Percentiles rank a stretch among this genome's conserved stretches.
These are phyloP conservation scores for Fusarium tuaranense DNA, from an alignment of 2,329 filamentous ascomycete genomes.

Conservation along the genomic window DNA sequence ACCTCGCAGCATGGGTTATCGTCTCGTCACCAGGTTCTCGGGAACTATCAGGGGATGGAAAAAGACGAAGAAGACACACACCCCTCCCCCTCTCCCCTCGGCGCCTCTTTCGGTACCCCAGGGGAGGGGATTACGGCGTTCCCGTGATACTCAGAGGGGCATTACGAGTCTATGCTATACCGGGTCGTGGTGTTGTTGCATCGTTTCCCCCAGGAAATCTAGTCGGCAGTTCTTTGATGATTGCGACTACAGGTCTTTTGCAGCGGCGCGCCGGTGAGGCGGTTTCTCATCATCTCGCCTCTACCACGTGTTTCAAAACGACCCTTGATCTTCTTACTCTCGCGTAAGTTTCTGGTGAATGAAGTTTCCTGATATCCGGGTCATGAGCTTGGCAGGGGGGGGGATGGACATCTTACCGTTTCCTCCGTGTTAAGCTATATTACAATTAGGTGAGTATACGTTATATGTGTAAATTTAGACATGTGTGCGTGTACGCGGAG, in stretches of 20 bases:
- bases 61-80: background rate
- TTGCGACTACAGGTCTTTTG: slow-evolving; percentile 5
- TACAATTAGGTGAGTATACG: background rate
- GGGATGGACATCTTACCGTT: background rate
- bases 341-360: background rate
- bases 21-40: slow-evolving; percentile 36
- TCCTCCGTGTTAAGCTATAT: background rate
- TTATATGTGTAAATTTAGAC: background rate
- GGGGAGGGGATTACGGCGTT: slow-evolving; percentile 5
- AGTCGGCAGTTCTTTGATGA: slow-evolving; percentile 4
- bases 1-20: slow-evolving; percentile 28
- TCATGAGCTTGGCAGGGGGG: background rate
- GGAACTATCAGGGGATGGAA: slow-evolving; percentile 28
- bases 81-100: slow-evolving; percentile 1
- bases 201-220: slow-evolving; percentile 2
- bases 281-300: background rate
- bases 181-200: slow-evolving; percentile 4
- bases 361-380: background rate
- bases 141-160: slow-evolving; percentile 13
- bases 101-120: slow-evolving; percentile 16
- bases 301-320: background rate
- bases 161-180: slow-evolving; percentile 21
- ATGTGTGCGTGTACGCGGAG: background rate
- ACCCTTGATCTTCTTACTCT: background rate
- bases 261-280: slow-evolving; percentile 1